Conservation (phyloP, 129 eudicot species). For the Artemisia argyi region DNA sequence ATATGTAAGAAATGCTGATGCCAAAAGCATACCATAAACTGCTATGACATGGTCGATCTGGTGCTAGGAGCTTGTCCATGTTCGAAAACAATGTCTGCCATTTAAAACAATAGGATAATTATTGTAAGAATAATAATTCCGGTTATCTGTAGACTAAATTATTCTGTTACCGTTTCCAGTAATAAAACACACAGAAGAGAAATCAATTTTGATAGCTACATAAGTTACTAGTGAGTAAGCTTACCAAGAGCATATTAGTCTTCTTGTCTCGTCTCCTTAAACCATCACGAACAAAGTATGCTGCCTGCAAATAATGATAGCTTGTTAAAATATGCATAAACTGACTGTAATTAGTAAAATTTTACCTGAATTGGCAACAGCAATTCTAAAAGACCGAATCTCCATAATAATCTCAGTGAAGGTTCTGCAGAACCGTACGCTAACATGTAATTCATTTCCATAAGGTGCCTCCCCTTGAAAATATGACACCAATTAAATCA, state of each 20-base stretch:
- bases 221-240: not conserved
- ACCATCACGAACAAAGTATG: conserved; percentile 62
- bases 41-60: conserved; percentile 76
- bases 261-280: conserved; percentile 73
- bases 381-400: conserved; percentile 61
- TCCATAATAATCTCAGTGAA: conserved; percentile 77
- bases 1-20: not conserved
- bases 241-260: conserved; percentile 85
- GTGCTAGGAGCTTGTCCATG: conserved; percentile 73
- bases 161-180: too few species aligned
- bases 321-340: conserved; percentile 20
- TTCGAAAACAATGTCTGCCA: conserved; percentile 72
- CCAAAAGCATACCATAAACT: conserved; percentile 64
- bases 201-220: not conserved
- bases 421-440: conserved; percentile 88
- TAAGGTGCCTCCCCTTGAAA: conserved; percentile 68
- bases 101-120: conserved; percentile 9
- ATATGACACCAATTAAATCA: not conserved
- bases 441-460: conserved; percentile 87
- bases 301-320: conserved; percentile 53
- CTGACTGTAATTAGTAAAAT: not conserved
- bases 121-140: too few species aligned
- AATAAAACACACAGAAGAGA: too few species aligned
- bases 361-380: conserved; percentile 81
- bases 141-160: too few species aligned